Evolutionary conservation across 306 rosid species (phyloP).

Genomic region (Macrotyloma uniflorum): DNA sequence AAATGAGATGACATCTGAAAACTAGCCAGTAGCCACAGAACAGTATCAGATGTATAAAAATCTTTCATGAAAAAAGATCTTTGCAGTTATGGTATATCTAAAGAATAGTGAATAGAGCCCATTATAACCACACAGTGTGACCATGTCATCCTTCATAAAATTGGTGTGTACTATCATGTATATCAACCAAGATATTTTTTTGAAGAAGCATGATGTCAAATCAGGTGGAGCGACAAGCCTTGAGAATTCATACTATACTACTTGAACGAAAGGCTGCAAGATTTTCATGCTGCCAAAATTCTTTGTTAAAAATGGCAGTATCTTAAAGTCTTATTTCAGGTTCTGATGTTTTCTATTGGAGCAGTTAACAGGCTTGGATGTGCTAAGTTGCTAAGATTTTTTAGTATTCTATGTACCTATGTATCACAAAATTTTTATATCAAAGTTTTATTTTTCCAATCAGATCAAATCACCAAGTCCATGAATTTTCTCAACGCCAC

Average conservation of each 20-base stretch:
- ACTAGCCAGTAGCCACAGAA: conserved; percentile 12
- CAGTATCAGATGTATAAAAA: not conserved
- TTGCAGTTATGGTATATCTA: not conserved
- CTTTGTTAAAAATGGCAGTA: not conserved
- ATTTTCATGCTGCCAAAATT: not conserved
- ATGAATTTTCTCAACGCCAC: not conserved
- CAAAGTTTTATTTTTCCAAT: not conserved
- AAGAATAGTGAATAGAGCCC: not conserved
- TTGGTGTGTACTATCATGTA: not conserved
- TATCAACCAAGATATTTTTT: not conserved
- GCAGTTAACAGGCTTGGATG: not conserved
- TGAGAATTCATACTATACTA: conserved; percentile 15
- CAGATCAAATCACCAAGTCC: not conserved
- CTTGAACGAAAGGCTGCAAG: not conserved
- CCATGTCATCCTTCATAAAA: not conserved
- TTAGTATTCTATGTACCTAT: not conserved
- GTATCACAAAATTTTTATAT: not conserved
- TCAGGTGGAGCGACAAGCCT: not conserved
- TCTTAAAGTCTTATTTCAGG: not conserved
- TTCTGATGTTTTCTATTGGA: not conserved
- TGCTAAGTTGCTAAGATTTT: not conserved
- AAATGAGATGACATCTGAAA: conserved; percentile 14
- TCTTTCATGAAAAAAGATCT: conserved; percentile 1
- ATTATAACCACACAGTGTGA: conserved; percentile 14
- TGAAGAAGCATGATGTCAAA: not conserved